These are phyloP conservation scores for Pythium monospermum DNA, from an alignment of 352 stramenopile genomes.

Conservation along the genomic window DNA sequence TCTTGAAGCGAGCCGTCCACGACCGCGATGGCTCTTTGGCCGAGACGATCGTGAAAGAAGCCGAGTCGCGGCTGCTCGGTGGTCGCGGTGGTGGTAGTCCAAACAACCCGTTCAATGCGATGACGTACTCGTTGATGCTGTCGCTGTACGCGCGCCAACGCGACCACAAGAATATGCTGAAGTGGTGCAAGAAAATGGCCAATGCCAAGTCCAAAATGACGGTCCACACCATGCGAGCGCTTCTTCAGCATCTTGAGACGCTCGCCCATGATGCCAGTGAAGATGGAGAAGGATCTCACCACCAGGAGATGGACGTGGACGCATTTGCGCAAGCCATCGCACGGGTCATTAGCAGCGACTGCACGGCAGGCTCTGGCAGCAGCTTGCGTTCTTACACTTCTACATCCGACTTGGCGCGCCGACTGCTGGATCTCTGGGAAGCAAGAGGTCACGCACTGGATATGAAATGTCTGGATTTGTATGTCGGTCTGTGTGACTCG, in stretches of 20 bases:
- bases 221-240: conserved; percentile 45
- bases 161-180: conserved; percentile 38
- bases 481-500: conserved; percentile 9
- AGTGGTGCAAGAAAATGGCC: conserved; percentile 47
- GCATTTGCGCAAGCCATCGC: conserved; percentile 13
- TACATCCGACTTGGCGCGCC: conserved; percentile 4
- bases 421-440: conserved; percentile 13
- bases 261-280: conserved; percentile 14
- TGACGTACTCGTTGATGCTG: conserved; percentile 74
- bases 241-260: conserved; percentile 41
- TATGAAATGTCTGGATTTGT: conserved; percentile 6
- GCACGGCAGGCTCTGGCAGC: neutral
- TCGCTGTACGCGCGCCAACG: conserved; percentile 46
- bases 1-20: conserved; percentile 53
- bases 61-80: conserved; percentile 30
- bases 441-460: conserved; percentile 6
- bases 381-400: conserved; percentile 5
- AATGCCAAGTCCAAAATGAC: conserved; percentile 34
- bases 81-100: no score
- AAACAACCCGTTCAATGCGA: conserved; percentile 66
- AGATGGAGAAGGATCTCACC: conserved; percentile 2
- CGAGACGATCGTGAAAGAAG: conserved; percentile 46
- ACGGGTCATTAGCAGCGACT: conserved; percentile 9
- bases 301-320: conserved; percentile 6
- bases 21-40: conserved; percentile 43